Percentiles rank a stretch among this genome's conserved stretches.
These are phyloP conservation scores for Durusdinium trenchii DNA, from an alignment of 73 alveolate genomes.

Conservation along the genomic window DNA sequence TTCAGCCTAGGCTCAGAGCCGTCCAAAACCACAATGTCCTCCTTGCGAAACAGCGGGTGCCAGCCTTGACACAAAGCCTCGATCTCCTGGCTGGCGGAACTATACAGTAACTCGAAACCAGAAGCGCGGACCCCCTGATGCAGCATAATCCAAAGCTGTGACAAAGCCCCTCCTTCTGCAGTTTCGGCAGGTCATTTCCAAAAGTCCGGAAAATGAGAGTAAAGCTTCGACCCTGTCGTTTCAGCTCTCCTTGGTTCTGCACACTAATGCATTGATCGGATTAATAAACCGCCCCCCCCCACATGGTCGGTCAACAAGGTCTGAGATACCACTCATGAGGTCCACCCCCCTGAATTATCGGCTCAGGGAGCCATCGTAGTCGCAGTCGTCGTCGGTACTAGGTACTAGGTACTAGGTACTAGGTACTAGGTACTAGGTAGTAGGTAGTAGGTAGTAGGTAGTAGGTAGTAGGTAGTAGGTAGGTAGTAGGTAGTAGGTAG, in stretches of 20 bases:
- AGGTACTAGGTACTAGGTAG: too few species aligned
- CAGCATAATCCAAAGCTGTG: neutral
- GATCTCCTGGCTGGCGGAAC: constrained; percentile 46
- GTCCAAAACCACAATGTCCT: constrained; percentile 59
- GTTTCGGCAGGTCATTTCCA: constrained; percentile 73
- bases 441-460: too few species aligned
- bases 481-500: too few species aligned
- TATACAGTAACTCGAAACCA: neutral
- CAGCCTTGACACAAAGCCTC: constrained; percentile 80
- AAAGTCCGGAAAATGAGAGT: constrained; percentile 84
- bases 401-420: too few species aligned
- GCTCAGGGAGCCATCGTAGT: too few species aligned
- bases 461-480: too few species aligned
- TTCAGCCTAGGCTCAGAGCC: constrained; percentile 52
- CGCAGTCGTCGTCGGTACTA: too few species aligned
- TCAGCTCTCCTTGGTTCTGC: constrained; percentile 57
- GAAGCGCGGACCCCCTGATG: neutral
- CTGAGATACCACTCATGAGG: too few species aligned
- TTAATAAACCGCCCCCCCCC: too few species aligned
- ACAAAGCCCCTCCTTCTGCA: constrained; percentile 85
- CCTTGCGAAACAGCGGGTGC: constrained; percentile 83
- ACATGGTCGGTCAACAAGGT: too few species aligned
- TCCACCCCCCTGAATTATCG: too few species aligned
- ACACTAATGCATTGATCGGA: too few species aligned
- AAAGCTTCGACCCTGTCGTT: constrained; percentile 77